phyloP scores from a whole-genome alignment of 2,329 filamentous ascomycete species.

The Cadophora luteo-olivacea region DNA sequence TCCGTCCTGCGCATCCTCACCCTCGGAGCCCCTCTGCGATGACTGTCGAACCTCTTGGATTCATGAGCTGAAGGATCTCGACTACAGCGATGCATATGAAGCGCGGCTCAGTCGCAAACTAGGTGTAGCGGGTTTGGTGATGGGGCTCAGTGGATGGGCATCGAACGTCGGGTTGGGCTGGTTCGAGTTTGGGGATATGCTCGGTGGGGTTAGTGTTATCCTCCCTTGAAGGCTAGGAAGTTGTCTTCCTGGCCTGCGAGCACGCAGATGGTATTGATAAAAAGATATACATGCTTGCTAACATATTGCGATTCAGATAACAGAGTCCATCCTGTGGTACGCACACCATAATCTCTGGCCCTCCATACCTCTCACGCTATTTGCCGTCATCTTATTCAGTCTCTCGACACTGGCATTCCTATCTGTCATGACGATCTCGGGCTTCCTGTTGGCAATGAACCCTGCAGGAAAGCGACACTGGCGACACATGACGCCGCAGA shows the following conservation, averaged over 20 bases:
- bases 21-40: neutral
- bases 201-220: conserved; percentile 1
- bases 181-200: conserved; percentile 11
- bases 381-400: neutral
- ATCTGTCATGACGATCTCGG: neutral
- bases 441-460: neutral
- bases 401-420: neutral
- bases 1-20: neutral
- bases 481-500: conserved; percentile 8
- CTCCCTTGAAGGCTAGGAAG: neutral
- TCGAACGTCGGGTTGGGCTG: neutral
- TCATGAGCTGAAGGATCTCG: neutral
- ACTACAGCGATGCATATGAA: conserved; percentile 6
- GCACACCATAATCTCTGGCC: neutral
- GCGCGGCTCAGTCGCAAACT: neutral
- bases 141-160: conserved; percentile 4
- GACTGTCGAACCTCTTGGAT: neutral
- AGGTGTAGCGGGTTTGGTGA: neutral
- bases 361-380: neutral
- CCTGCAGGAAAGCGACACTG: neutral
- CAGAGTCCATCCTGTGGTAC: neutral
- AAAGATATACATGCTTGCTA: neutral
- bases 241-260: neutral
- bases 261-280: neutral
- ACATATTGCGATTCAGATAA: neutral